A percentile compares a stretch with the other conserved stretches of the same genome.
These are phyloP conservation scores for Backusella sp. DNA, from an alignment of 192 early-diverging fungal species.

Conservation along the genomic window DNA sequence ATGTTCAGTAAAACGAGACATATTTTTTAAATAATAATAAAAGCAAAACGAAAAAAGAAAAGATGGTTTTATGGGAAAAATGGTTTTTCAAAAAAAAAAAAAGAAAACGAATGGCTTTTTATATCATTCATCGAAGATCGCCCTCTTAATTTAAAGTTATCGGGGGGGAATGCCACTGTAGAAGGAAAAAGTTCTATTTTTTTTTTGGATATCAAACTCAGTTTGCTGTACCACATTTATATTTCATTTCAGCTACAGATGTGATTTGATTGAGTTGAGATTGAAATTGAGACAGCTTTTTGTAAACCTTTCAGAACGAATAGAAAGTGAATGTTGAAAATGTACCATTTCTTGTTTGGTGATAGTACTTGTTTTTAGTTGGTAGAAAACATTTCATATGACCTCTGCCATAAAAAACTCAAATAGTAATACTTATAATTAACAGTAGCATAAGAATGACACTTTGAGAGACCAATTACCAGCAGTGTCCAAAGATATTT, in stretches of 20 bases:
- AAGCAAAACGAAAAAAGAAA: conserved; percentile 8
- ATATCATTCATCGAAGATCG: neutral
- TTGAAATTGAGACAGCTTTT: neutral
- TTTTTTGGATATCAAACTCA: conserved; percentile 1
- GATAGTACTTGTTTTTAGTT: neutral
- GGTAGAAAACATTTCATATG: neutral
- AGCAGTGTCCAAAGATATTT: too few relatives aligned
- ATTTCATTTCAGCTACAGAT: neutral
- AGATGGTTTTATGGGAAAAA: neutral
- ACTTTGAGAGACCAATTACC: too few relatives aligned
- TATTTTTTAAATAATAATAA: neutral
- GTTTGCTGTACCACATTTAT: neutral
- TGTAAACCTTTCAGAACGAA: neutral
- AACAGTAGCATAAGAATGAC: too few relatives aligned
- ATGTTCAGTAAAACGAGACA: conserved; percentile 26
- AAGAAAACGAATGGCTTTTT: neutral
- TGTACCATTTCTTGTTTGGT: neutral
- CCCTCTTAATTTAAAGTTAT: neutral
- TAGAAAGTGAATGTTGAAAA: neutral
- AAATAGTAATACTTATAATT: neutral
- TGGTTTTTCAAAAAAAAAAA: neutral
- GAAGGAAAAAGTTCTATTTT: neutral
- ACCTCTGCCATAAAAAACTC: neutral
- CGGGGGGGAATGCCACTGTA: neutral
- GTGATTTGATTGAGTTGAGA: neutral